Evolutionary conservation across 768 basidiomycete species (phyloP).

Genomic region (Leccinum arenicola): DNA sequence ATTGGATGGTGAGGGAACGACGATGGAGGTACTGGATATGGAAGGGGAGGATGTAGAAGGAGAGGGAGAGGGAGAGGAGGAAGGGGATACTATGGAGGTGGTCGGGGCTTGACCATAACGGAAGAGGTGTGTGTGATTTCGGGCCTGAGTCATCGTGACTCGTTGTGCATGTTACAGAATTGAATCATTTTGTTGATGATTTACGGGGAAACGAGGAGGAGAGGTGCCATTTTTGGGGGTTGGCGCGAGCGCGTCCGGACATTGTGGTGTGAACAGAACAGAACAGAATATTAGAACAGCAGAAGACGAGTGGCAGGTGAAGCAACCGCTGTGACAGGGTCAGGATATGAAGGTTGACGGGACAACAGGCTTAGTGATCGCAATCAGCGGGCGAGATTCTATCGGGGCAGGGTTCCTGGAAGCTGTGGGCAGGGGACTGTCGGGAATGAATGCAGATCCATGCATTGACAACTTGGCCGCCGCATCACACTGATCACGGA

Average conservation of each 20-base stretch:
- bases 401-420: constrained; percentile 30
- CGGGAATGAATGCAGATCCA: constrained; percentile 38
- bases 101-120: constrained; percentile 21
- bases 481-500: constrained; percentile 6
- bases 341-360: constrained; percentile 12
- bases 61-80: constrained; percentile 41
- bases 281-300: constrained; percentile 27
- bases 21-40: constrained; percentile 74
- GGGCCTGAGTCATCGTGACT: constrained; percentile 24
- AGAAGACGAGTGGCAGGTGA: constrained; percentile 5
- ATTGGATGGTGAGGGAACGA: constrained; percentile 58
- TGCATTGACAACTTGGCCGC: background rate
- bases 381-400: constrained; percentile 23
- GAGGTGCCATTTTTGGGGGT: constrained; percentile 30
- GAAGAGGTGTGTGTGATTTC: constrained; percentile 8
- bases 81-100: constrained; percentile 25
- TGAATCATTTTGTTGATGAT: constrained; percentile 12
- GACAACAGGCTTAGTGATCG: constrained; percentile 18
- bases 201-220: constrained; percentile 28
- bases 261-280: constrained; percentile 43
- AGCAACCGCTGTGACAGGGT: constrained; percentile 18
- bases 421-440: constrained; percentile 21
- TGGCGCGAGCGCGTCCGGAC: constrained; percentile 29
- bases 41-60: constrained; percentile 57
- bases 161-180: constrained; percentile 23